These are phyloP conservation scores for Boletales sp. DNA, from an alignment of 768 basidiomycete genomes.

Conservation along the genomic window DNA sequence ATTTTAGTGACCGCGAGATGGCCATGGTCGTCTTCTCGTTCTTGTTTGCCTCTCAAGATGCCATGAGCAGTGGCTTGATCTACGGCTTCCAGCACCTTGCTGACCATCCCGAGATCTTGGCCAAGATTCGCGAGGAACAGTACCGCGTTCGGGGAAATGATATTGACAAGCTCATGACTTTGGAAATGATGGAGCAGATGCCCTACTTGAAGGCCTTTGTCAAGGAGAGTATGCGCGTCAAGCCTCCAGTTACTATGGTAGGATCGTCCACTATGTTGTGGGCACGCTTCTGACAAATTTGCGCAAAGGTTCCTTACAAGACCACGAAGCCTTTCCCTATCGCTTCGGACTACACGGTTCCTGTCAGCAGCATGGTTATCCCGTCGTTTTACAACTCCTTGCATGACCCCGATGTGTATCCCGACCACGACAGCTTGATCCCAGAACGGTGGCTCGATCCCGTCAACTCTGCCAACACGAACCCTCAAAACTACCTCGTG, in stretches of 20 bases:
- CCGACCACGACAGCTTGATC: conserved; percentile 74
- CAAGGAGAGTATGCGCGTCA: conserved; percentile 87
- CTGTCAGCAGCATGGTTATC: conserved; percentile 89
- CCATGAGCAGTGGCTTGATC: conserved; percentile 96
- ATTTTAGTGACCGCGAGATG: conserved; percentile 94
- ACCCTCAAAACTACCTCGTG: conserved; percentile 94
- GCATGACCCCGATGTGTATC: conserved; percentile 86
- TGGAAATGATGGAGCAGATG: conserved; percentile 92
- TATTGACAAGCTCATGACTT: conserved; percentile 67
- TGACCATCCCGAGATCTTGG: conserved; percentile 84
- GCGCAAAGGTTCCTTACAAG: conserved; percentile 83
- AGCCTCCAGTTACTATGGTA: conserved; percentile 97
- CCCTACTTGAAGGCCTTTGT: conserved; percentile 88
- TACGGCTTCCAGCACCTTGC: conserved; percentile 96
- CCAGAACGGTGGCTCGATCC: conserved; percentile 95
- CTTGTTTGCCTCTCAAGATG: conserved; percentile 95
- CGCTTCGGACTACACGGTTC: conserved; percentile 86
- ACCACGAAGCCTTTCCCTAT: conserved; percentile 90
- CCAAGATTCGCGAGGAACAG: conserved; percentile 90
- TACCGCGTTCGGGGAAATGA: conserved; percentile 77
- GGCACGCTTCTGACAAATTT: conserved; percentile 8
- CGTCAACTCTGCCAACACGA: conserved; percentile 68
- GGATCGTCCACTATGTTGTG: conserved; percentile 1
- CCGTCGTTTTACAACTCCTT: conserved; percentile 90
- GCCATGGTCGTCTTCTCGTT: conserved; percentile 96